Conservation (phyloP, 768 basidiomycete species). For the Paxillus rubicundulus region DNA sequence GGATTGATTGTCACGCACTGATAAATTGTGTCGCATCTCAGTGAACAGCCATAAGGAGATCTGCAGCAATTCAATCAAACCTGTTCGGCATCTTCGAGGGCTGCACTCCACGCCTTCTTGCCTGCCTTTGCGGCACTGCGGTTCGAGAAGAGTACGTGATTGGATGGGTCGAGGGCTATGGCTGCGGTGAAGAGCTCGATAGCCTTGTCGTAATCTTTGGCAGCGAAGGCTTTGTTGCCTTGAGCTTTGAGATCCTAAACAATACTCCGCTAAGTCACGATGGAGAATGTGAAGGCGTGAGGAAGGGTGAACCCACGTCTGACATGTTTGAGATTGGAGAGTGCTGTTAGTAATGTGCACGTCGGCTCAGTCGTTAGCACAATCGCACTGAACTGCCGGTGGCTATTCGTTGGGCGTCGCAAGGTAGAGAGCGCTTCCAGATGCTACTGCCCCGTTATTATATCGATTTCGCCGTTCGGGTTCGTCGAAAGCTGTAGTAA, state of each 20-base stretch:
- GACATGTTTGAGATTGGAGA: conserved; percentile 25
- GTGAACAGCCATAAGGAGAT: conserved; percentile 1
- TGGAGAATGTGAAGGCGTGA: not conserved
- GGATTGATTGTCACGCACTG: conserved; percentile 81
- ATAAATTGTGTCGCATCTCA: not conserved
- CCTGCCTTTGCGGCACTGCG: conserved; percentile 89
- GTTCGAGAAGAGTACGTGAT: conserved; percentile 91
- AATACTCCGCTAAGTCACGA: conserved; percentile 18
- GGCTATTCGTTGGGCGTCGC: not conserved
- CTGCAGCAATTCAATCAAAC: conserved; percentile 37
- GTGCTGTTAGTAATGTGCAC: not conserved
- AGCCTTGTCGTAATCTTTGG: conserved; percentile 88
- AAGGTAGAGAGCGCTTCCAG: not conserved
- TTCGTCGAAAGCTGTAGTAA: not conserved
- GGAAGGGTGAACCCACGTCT: conserved; percentile 28
- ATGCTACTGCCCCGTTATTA: conserved; percentile 11
- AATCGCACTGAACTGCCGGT: not conserved
- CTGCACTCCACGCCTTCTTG: conserved; percentile 71
- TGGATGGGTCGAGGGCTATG: conserved; percentile 75
- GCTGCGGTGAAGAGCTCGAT: conserved; percentile 81
- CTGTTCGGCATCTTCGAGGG: conserved; percentile 88
- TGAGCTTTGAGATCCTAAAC: conserved; percentile 74
- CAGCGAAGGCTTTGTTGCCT: conserved; percentile 94
- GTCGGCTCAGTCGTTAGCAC: too few species aligned
- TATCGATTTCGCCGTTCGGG: conserved; percentile 17